Evolutionary conservation across 2,329 filamentous ascomycete species (phyloP), one percentile per base, ranked within the genome.

Genomic region (Eurotiales sp.): DNA sequence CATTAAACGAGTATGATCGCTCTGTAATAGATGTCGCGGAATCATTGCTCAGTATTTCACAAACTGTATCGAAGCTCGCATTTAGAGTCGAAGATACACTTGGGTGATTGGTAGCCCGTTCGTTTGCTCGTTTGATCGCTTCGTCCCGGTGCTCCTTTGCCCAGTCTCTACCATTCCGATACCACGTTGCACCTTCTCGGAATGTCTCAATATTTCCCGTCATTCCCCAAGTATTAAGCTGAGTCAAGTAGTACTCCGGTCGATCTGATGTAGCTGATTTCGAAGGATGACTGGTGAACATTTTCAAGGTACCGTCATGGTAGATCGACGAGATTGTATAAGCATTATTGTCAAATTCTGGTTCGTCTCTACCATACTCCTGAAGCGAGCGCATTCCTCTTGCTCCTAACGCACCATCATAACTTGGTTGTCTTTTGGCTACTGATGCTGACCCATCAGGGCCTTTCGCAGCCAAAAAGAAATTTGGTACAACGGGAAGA

Each of bases 401-500:
- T 37, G 40, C 39, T 36, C 19, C 11, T 14, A 32, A 36, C 7
- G 19, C 19, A 44, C 10, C 29, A 15, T 36, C 12, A 21, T 34
- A 43, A 37, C 15, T 25, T 12, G 39, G 27, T 15, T 50, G 19
- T 22, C 47, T 43, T 27, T n/a, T 50, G 17, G 40, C 27, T 36
- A 37, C 39, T 19, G 14, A n/a, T 23, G 17, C 6, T 23, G 15
- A 46, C 4, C 44, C 29, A 37, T 46, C 29, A 17, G 30, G 30
- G 5, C 44, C 29, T 25, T 46, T 46, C 4, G 44, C 44, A 37
- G 30, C 44, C 1, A 75, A 15, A 52, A 76, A 76, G 51, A 75
- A 71, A 58, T 76, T 75, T 2, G 70, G 71, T 27, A 58, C 62
- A 6, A 69, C 52, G 0, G 69, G 70, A 51, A 59, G 60, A 44